Evolutionary conservation across 257 asterid species (phyloP), one percentile per base, ranked within the genome.

Genomic region (Solanum gandarillasii): DNA sequence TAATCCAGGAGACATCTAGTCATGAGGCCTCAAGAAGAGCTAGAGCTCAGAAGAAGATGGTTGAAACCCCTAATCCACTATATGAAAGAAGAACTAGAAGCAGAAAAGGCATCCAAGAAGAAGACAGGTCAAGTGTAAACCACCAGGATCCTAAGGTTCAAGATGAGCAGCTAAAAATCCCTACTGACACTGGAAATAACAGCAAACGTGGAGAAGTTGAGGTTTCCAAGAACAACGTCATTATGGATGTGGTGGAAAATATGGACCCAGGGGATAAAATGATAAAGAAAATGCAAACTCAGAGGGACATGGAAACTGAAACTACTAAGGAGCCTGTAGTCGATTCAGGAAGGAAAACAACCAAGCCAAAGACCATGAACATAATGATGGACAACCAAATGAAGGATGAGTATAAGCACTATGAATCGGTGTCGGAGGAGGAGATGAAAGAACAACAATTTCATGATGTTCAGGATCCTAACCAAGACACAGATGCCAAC

Each of bases 281-380:
- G 1, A 58, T 20, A 58, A 7, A 58, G 0, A 1, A 20, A 6
- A 20, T 21, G 25, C 12, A 58, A 20, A 58, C n/a, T 21, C 9
- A 58, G 4, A 58, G 27, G 5, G 25, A 20, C 23, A 58, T 20
- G 25, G n/a, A 55, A 18, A 55, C 3, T 16, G 20, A 6, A 55
- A 16, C n/a, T 6, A 55, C 3, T 18, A 20, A 55, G 4, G 20
- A 55, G 12, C 27, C 0, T 9, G 12, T 8, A 23, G 12, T 7
- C 0, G 5, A 65, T n/a, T 18, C 4, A 18, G 7, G 1, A 12
- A 55, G n/a, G 65, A 55, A 6, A 55, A 20, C 4, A 55, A 6
- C 23, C n/a, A 7, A 0, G 2, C 3, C n/a, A 20, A 18, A 18
- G 4, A 18, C n/a, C 23, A 16, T 0, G 1, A 7, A 3, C 7